Evolutionary conservation across 169 alveolate species (phyloP).

Genomic region (Plasmodium falciparum): DNA sequence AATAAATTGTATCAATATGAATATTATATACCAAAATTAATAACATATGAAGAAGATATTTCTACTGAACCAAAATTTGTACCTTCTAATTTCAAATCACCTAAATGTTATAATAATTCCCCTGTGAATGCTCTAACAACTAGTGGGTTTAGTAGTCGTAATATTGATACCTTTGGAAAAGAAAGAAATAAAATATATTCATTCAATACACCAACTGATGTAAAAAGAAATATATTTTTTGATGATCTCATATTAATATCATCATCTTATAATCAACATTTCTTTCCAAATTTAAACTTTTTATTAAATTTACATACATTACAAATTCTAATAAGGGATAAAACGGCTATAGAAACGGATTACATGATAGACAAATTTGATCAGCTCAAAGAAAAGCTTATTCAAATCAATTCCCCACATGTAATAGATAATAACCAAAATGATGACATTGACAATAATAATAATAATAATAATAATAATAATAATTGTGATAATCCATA

Average conservation of each 20-base stretch:
- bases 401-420: background rate
- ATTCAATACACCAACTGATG: conserved; percentile 73
- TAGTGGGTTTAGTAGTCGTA: conserved; percentile 69
- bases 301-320: conserved; percentile 68
- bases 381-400: conserved; percentile 37
- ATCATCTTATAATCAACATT: conserved; percentile 65
- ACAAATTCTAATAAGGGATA: conserved; percentile 70
- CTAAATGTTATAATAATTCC: conserved; percentile 59
- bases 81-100: conserved; percentile 43
- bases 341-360: conserved; percentile 76
- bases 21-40: conserved; percentile 61
- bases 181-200: conserved; percentile 75
- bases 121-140: conserved; percentile 65
- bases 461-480: background rate
- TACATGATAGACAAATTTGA: conserved; percentile 68
- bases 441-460: background rate
- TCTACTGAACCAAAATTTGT: conserved; percentile 72
- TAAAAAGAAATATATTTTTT: conserved; percentile 55
- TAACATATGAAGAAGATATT: conserved; percentile 73
- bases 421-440: background rate
- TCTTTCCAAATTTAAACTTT: conserved; percentile 52
- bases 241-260: conserved; percentile 54
- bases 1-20: conserved; percentile 33
- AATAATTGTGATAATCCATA: background rate
- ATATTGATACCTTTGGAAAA: conserved; percentile 74